Evolutionary conservation across 495 filamentous ascomycete genomes (phyloP).

Genomic region (Acidomyces sp.): DNA sequence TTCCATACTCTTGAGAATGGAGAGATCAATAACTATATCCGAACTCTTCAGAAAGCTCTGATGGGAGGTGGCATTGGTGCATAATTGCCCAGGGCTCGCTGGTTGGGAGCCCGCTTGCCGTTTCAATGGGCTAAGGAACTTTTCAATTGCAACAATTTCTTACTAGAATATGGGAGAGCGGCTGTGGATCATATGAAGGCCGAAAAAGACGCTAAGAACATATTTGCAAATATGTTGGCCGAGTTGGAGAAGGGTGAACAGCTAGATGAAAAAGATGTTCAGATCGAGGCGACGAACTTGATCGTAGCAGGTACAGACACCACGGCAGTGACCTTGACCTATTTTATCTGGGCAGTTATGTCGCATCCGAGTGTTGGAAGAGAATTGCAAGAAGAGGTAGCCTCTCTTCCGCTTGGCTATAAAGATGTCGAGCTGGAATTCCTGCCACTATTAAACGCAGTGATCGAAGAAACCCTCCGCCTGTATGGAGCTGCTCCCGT

Average conservation of each 20-base stretch:
- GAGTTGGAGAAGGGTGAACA: conserved; percentile 16
- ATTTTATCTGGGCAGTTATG: conserved; percentile 31
- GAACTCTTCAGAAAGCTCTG: conserved; percentile 5
- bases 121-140: conserved; percentile 1
- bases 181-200: conserved; percentile 9
- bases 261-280: conserved; percentile 31
- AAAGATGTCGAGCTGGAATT: conserved; percentile 27
- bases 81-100: conserved; percentile 11
- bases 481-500: conserved; percentile 21
- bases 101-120: conserved; percentile 7
- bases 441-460: conserved; percentile 37
- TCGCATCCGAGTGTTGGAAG: conserved; percentile 25
- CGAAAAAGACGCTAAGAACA: neutral
- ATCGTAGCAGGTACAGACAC: conserved; percentile 42
- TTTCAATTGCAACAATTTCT: conserved; percentile 4
- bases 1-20: conserved; percentile 43
- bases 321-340: conserved; percentile 35
- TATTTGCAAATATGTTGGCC: conserved; percentile 14
- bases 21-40: conserved; percentile 26
- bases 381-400: conserved; percentile 34
- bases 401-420: conserved; percentile 28
- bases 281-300: conserved; percentile 32
- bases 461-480: conserved; percentile 24
- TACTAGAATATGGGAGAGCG: conserved; percentile 6
- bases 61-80: conserved; percentile 12